Evolutionary conservation across 2,329 filamentous ascomycete species (phyloP).

Genomic region (Fusarium pseudograminearum): DNA sequence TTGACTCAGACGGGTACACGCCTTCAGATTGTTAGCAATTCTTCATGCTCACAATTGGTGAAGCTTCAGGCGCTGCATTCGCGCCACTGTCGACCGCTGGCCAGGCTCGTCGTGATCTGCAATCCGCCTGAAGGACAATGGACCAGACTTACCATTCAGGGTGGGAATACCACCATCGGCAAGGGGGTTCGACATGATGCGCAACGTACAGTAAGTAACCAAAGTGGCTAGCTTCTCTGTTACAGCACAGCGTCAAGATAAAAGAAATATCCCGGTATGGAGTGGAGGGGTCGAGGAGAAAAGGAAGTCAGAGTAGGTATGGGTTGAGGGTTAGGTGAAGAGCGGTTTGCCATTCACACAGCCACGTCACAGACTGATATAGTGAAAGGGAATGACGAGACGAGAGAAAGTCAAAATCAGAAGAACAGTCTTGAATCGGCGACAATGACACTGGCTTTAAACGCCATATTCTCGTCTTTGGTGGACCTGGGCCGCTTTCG

Average conservation of each 20-base stretch:
- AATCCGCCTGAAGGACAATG: slow-evolving; percentile 1
- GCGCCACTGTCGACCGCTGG: background rate
- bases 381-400: slow-evolving; percentile 3
- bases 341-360: slow-evolving; percentile 11
- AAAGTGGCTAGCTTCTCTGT: background rate
- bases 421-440: slow-evolving; percentile 22
- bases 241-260: slow-evolving; percentile 1
- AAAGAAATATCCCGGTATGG: slow-evolving; percentile 6
- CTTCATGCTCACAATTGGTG: background rate
- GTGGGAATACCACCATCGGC: slow-evolving; percentile 14
- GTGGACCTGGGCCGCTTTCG: slow-evolving; percentile 44
- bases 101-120: background rate
- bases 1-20: slow-evolving; percentile 13
- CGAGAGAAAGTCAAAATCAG: slow-evolving; percentile 7
- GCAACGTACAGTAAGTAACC: background rate
- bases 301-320: slow-evolving; percentile 19
- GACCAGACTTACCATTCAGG: slow-evolving; percentile 40
- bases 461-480: slow-evolving; percentile 32
- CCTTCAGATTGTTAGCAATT: slow-evolving; percentile 30
- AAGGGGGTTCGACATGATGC: slow-evolving; percentile 35
- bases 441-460: slow-evolving; percentile 34
- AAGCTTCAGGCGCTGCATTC: background rate
- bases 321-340: background rate
- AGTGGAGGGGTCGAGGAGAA: slow-evolving; percentile 18
- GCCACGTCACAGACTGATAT: slow-evolving; percentile 32